These are phyloP conservation scores for Epichloe festucae DNA, from an alignment of 2,329 filamentous ascomycete genomes.

Conservation along the genomic window DNA sequence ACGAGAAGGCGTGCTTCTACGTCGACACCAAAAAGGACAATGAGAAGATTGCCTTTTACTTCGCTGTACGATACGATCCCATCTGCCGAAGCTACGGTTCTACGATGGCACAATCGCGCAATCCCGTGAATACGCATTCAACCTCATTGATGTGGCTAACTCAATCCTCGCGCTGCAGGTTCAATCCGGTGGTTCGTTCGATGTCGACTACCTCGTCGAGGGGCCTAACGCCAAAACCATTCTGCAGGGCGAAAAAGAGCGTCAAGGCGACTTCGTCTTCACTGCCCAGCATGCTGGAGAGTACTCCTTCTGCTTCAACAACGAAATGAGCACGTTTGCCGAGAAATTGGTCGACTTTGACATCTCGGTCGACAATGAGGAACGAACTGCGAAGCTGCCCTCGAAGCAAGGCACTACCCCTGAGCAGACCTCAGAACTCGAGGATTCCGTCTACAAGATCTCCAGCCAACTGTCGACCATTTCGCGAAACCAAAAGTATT, in stretches of 20 bases:
- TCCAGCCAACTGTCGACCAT: constrained; percentile 89
- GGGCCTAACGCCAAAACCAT: constrained; percentile 73
- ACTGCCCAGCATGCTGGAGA: constrained; percentile 79
- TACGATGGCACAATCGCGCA: background rate
- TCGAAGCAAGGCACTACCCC: constrained; percentile 78
- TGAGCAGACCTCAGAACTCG: constrained; percentile 78
- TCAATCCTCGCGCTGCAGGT: constrained; percentile 44
- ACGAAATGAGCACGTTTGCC: constrained; percentile 93
- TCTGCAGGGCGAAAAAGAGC: constrained; percentile 75
- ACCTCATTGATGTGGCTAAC: background rate
- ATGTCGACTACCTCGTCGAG: constrained; percentile 83
- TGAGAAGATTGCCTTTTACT: constrained; percentile 90
- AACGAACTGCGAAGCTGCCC: constrained; percentile 59
- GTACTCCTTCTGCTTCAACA: constrained; percentile 96
- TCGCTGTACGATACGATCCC: constrained; percentile 42
- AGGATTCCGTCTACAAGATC: constrained; percentile 92
- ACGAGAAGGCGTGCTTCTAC: constrained; percentile 96
- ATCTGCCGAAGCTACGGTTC: background rate
- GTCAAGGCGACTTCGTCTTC: constrained; percentile 96
- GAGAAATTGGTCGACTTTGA: constrained; percentile 98
- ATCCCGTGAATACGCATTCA: background rate
- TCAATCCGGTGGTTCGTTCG: constrained; percentile 95
- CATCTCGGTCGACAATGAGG: constrained; percentile 90
- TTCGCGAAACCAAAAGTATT: constrained; percentile 96
- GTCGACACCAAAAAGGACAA: constrained; percentile 66